Evolutionary conservation across 352 stramenopile genomes (phyloP).

Genomic region (Globisporangium nagaii): DNA sequence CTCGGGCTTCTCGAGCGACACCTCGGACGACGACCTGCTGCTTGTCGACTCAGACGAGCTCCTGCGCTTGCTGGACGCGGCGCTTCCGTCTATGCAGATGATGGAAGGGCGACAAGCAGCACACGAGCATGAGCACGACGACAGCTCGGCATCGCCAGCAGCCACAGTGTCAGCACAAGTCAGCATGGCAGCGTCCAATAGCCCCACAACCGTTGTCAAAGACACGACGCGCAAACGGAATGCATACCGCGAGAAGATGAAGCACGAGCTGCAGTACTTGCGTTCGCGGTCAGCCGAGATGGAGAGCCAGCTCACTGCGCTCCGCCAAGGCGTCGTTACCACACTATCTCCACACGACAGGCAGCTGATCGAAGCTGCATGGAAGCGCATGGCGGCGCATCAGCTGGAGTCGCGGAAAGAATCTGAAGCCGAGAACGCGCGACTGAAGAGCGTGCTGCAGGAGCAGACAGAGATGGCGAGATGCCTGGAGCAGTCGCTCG

Average conservation of each 20-base stretch:
- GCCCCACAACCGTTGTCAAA: no score
- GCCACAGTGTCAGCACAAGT: no score
- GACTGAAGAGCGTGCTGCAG: slow-evolving; percentile 2
- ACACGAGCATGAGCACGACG: background rate
- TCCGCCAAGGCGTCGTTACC: slow-evolving; percentile 8
- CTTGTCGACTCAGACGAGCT: background rate
- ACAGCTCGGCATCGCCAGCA: background rate
- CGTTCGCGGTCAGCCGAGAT: slow-evolving; percentile 23
- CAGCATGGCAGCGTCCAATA: no score
- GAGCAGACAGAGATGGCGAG: background rate
- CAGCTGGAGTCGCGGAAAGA: background rate
- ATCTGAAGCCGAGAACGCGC: slow-evolving; percentile 4
- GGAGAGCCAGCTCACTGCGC: slow-evolving; percentile 17
- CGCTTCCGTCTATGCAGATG: no score
- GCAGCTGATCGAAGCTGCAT: slow-evolving; percentile 4
- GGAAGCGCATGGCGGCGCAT: slow-evolving; percentile 5
- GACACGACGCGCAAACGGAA: slow-evolving; percentile 14
- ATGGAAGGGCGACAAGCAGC: background rate
- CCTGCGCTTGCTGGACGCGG: background rate
- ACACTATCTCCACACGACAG: background rate
- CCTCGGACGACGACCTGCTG: background rate
- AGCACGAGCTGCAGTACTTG: slow-evolving; percentile 27
- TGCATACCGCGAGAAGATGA: slow-evolving; percentile 28
- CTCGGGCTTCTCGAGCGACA: background rate
- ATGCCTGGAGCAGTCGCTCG: background rate